Conservation (phyloP, 2,329 filamentous ascomycete genomes). For the Microsporum audouinii region DNA sequence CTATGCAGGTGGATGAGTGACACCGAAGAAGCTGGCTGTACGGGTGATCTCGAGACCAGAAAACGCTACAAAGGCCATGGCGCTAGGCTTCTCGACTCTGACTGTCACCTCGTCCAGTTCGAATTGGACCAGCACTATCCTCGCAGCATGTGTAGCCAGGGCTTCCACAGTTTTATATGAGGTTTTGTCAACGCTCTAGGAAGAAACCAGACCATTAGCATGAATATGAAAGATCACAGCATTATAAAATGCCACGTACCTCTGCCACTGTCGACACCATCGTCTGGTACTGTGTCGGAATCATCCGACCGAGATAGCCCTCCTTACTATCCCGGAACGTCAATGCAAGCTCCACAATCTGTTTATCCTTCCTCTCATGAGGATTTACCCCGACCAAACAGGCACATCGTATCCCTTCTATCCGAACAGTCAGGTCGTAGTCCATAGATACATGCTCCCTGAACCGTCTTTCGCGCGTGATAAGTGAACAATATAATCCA, state of each 20-base stretch:
- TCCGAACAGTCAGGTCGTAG: constrained; percentile 19
- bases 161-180: constrained; percentile 42
- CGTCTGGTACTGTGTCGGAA: constrained; percentile 22
- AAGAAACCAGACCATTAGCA: not conserved
- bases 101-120: constrained; percentile 38
- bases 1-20: not conserved
- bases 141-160: constrained; percentile 38
- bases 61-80: constrained; percentile 38
- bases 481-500: constrained; percentile 29
- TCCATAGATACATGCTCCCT: constrained; percentile 25
- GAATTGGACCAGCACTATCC: constrained; percentile 36
- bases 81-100: constrained; percentile 40
- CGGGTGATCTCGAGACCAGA: constrained; percentile 41
- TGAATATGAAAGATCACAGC: not conserved
- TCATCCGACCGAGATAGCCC: not conserved
- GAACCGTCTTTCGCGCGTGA: constrained; percentile 20
- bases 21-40: constrained; percentile 32
- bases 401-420: constrained; percentile 35
- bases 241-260: not conserved
- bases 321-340: constrained; percentile 18
- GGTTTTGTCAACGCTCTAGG: constrained; percentile 36
- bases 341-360: constrained; percentile 36
- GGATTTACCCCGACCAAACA: constrained; percentile 43
- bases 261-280: not conserved
- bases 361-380: constrained; percentile 42